Percentiles rank a stretch among this genome's conserved stretches.
Conservation (phyloP, 768 basidiomycete species). For the Lactifluus rugatus region DNA sequence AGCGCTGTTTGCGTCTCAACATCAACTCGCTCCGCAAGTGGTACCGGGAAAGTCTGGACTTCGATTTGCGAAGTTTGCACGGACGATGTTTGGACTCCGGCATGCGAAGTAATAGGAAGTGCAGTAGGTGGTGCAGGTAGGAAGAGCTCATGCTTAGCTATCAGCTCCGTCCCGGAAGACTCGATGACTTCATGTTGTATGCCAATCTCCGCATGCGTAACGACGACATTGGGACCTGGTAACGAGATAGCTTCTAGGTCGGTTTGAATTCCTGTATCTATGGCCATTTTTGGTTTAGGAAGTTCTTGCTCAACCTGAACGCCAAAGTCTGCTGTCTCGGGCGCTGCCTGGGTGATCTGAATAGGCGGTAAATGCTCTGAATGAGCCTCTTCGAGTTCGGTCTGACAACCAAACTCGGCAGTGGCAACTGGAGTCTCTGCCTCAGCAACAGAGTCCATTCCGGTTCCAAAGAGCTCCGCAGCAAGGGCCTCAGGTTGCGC, state of each 20-base stretch:
- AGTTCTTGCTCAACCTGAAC: slow-evolving; percentile 27
- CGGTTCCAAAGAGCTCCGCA: slow-evolving; percentile 46
- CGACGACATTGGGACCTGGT: background rate
- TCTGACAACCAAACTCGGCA: slow-evolving; percentile 58
- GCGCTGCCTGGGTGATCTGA: slow-evolving; percentile 23
- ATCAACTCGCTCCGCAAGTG: slow-evolving; percentile 8
- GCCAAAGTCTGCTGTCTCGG: slow-evolving; percentile 26
- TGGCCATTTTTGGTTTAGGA: slow-evolving; percentile 2
- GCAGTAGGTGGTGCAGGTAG: slow-evolving; percentile 5
- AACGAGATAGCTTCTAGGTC: slow-evolving; percentile 20
- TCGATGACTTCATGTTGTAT: slow-evolving; percentile 39
- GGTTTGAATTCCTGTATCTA: slow-evolving; percentile 28
- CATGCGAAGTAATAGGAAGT: slow-evolving; percentile 10
- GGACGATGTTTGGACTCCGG: slow-evolving; percentile 32
- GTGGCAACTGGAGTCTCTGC: slow-evolving; percentile 33
- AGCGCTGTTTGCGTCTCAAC: slow-evolving; percentile 20
- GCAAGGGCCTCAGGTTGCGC: slow-evolving; percentile 66
- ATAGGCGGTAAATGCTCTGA: slow-evolving; percentile 22
- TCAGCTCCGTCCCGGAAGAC: slow-evolving; percentile 20
- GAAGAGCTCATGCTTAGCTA: slow-evolving; percentile 23
- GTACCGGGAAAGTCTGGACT: slow-evolving; percentile 25
- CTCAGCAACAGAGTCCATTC: slow-evolving; percentile 36
- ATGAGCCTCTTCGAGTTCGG: slow-evolving; percentile 38
- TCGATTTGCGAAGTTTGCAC: slow-evolving; percentile 27
- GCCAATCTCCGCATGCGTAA: slow-evolving; percentile 36